Conservation (phyloP, 2,329 filamentous ascomycete genomes). For the Diaporthe citriasiana region DNA sequence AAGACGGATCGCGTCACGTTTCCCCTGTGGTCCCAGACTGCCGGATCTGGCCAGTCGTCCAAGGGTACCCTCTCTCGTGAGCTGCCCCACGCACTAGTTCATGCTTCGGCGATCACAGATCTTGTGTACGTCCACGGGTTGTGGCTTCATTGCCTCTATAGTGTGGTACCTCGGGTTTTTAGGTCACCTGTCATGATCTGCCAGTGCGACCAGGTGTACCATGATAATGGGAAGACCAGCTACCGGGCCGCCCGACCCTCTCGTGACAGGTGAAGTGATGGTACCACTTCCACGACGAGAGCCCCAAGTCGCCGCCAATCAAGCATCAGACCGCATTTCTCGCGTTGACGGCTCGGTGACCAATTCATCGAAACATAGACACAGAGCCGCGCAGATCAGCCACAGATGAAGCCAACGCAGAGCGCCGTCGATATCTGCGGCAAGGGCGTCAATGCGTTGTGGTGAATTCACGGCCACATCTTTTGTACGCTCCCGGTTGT, state of each 20-base stretch:
- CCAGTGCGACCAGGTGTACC: constrained; percentile 4
- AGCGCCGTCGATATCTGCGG: constrained; percentile 6
- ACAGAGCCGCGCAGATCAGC: background rate
- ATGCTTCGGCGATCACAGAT: constrained; percentile 22
- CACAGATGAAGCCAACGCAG: background rate
- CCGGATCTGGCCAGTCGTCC: constrained; percentile 29
- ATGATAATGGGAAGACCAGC: constrained; percentile 1
- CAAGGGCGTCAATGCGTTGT: background rate
- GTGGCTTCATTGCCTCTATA: constrained; percentile 17
- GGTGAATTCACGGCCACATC: background rate
- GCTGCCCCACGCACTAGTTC: constrained; percentile 28
- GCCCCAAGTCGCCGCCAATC: background rate
- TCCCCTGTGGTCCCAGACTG: constrained; percentile 33
- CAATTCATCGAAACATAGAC: background rate
- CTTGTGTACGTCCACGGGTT: background rate
- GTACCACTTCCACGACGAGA: background rate
- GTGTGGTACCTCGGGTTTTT: background rate
- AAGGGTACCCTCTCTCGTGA: constrained; percentile 7
- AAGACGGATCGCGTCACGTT: constrained; percentile 31
- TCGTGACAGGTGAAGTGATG: background rate
- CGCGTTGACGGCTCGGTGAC: background rate
- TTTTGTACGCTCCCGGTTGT: background rate
- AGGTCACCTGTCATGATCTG: constrained; percentile 15
- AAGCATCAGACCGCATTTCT: background rate
- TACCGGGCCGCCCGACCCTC: background rate